These are phyloP conservation scores for Colletotrichum simmondsii DNA, from an alignment of 2,329 filamentous ascomycete genomes.

Conservation along the genomic window DNA sequence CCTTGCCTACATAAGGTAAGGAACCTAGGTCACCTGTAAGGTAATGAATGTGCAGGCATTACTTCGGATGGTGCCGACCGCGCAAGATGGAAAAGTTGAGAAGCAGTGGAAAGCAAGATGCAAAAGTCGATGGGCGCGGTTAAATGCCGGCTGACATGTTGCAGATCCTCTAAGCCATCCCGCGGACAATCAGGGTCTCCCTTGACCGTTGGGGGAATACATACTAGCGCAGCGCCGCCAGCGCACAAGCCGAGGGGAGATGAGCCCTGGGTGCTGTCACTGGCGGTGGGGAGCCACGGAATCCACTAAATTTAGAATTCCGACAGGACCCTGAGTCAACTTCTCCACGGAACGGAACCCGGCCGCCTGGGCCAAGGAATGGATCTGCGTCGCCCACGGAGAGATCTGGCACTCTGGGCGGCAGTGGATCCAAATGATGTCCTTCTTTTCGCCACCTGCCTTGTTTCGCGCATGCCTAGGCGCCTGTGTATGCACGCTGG, in stretches of 20 bases:
- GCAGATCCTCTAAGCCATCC: not conserved
- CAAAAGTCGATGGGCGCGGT: not conserved
- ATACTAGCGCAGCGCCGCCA: not conserved
- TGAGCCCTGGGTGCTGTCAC: not conserved
- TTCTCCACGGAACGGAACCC: conserved; percentile 15
- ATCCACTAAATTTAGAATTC: conserved; percentile 26
- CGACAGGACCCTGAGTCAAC: not conserved
- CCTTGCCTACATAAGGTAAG: not conserved
- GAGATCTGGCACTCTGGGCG: conserved; percentile 2
- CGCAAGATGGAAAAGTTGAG: conserved; percentile 7
- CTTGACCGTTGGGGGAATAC: not conserved
- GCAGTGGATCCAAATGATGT: not conserved
- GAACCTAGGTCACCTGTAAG: too few species aligned
- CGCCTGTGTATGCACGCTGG: not conserved
- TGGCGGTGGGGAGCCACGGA: not conserved
- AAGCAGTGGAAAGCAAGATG: not conserved
- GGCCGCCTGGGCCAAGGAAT: not conserved
- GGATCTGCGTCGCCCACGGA: conserved; percentile 8
- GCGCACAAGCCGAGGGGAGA: not conserved
- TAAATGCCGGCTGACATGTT: not conserved
- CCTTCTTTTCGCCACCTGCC: not conserved
- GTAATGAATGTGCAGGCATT: not conserved
- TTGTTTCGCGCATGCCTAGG: not conserved
- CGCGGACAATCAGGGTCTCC: not conserved
- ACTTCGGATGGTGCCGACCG: conserved; percentile 23